Evolutionary conservation across 202 grass and related monocot species (phyloP), one percentile per base, ranked within the genome.

Genomic region (Zizania palustris): DNA sequence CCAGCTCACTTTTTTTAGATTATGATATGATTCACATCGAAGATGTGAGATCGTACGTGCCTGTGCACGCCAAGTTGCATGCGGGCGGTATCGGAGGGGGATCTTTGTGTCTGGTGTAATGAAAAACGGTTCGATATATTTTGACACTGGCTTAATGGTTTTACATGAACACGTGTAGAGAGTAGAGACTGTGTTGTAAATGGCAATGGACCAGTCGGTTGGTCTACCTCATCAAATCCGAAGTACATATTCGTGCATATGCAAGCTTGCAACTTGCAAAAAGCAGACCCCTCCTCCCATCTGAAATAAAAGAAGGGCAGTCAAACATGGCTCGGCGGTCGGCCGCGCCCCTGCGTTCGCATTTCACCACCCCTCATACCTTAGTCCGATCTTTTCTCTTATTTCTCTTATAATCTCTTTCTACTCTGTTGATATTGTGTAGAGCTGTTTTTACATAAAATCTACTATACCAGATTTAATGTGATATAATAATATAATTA

Each of bases 151-250:
- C 28, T 28, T 28, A 28, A 28, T 28, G 2, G 12, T 66, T 66
- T 66, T 21, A 43, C 65, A 28, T 7, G 22, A 59, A 3, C 68
- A 49, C 49, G 28, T 41, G 18, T 11, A 38, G 67, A 28, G 28
- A 28, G 28, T 28, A 28, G 28, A 33, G 75, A 19, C 28, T 7
- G 60, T 59, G 58, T 11, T 63, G 38, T 19, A 40, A 7, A 55
- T 40, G 12, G 49, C 68, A 10, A 35, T 55, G 72, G 68, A 61
- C 18, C 41, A 55, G n/a, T n/a, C 75, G n/a, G 69, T 41, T 49
- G 80, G 61, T 73, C 75, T 59, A 79, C 75, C 28, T 28, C 67
- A 85, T 67, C 49, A 41, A 72, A 85, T 22, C 33, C n/a, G 37
- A 18, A 36, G 75, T 85, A 73, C 83, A 73, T 14, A 20, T 35